Base-by-base conservation (phyloP, 1,139 yeast genomes). In the Arxiozyma slooffiae region DNA sequence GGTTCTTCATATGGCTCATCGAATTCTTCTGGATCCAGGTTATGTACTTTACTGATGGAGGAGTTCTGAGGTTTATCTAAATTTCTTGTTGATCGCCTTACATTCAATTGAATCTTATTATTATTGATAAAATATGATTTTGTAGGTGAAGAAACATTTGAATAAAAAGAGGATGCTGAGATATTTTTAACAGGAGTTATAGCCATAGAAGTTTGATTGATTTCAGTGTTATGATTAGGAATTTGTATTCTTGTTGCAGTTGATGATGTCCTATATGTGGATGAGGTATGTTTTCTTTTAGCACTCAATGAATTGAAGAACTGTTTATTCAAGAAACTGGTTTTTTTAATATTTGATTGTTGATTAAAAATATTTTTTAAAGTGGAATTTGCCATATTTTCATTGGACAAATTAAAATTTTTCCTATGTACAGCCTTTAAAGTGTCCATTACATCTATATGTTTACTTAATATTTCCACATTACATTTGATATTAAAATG, bases 21-120 rank as follows among this genome's bases (percentile, higher is more conserved):
- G 11, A n/a, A 23, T 20, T 79, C 83, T 58, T 78, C 77, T 30
- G 79, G 71, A 55, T 79, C 85, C 38, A 79, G 8, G 20, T 26
- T 17, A 21, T 34, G 36, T 3, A 30, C 36, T n/a, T 30, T 16
- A 11, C 14, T n/a, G n/a, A n/a, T n/a, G n/a, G n/a, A 14, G 6
- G n/a, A 30, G n/a, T 30, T 30, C 6, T 30, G 36, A 30, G 11
- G 38, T 2, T 9, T 14, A 34, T 20, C 36, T 16, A 18, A 30
- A 39, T 43, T 21, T 22, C 45, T 42, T 18, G 49, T 30, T 23
- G 51, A 48, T 46, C 51, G 41, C 22, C 54, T 46, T 7, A 49
- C 38, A 22, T 26, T 34, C 20, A 26, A 18, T 42, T 30, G 24
- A 14, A 42, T 8, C 16, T 21, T 42, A 18, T 42, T 42, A 34